A percentile compares a stretch with the other conserved stretches of the same genome.
These are phyloP conservation scores for Limnanthes douglasii DNA, from an alignment of 345 rosid genomes.

Conservation along the genomic window DNA sequence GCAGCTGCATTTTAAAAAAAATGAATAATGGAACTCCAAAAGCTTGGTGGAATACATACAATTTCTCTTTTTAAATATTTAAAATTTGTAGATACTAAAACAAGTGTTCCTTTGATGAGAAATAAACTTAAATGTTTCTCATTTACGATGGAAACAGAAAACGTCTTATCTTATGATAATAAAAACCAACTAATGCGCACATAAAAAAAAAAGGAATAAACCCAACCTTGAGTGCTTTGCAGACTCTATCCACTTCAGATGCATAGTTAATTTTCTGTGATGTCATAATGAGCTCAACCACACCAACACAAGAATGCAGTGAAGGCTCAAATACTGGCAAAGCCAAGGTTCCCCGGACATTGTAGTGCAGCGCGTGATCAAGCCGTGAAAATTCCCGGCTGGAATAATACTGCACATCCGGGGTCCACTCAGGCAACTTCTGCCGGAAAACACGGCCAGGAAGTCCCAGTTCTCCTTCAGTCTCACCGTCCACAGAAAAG, in stretches of 20 bases:
- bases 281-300: conserved; percentile 80
- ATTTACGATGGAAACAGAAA: too few relatives aligned
- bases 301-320: conserved; percentile 70
- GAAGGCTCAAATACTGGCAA: conserved; percentile 80
- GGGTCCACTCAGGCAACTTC: conserved; percentile 90
- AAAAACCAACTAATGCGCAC: too few relatives aligned
- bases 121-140: too few relatives aligned
- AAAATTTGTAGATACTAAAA: too few relatives aligned
- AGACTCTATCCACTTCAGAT: conserved; percentile 87
- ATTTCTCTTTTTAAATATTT: too few relatives aligned
- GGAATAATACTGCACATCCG: conserved; percentile 83
- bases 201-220: conserved; percentile 11
- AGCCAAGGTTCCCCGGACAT: conserved; percentile 80
- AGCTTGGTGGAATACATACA: too few relatives aligned
- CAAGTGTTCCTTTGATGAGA: too few relatives aligned
- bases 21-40: too few relatives aligned
- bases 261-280: conserved; percentile 79
- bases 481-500: conserved; percentile 76
- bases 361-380: conserved; percentile 53
- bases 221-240: conserved; percentile 96
- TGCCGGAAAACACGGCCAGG: conserved; percentile 88
- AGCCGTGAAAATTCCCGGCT: conserved; percentile 67
- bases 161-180: too few relatives aligned
- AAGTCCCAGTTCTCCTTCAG: conserved; percentile 63
- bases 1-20: too few relatives aligned